These are phyloP conservation scores for Sideroxylon spinosum DNA, from an alignment of 179 eudicot genomes.

Conservation along the genomic window DNA sequence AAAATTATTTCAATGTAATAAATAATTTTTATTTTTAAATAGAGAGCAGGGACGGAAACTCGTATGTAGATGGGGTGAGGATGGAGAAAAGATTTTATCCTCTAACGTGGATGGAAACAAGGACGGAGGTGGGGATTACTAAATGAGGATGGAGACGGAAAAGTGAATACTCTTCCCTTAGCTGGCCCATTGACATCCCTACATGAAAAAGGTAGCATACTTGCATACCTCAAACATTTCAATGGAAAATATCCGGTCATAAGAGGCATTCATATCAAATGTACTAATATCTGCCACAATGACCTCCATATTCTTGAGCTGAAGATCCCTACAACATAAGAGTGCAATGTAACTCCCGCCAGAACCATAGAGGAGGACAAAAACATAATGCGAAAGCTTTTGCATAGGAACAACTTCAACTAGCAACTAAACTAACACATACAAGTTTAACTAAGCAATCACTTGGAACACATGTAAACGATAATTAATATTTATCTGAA, in stretches of 20 bases:
- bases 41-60: no score
- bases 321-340: constrained; percentile 44
- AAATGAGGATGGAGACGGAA: no score
- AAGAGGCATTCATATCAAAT: constrained; percentile 75
- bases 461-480: background rate
- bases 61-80: no score
- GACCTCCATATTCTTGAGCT: constrained; percentile 76
- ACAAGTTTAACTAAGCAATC: background rate
- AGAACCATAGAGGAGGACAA: background rate
- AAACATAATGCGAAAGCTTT: background rate
- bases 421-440: background rate
- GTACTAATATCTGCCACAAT: constrained; percentile 83
- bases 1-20: no score
- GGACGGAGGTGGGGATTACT: no score
- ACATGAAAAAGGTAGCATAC: background rate
- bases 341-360: background rate
- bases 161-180: no score
- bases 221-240: constrained; percentile 92
- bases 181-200: no score
- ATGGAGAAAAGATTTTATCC: no score
- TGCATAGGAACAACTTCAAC: background rate
- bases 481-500: background rate
- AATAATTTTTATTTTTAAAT: no score
- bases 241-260: constrained; percentile 80
- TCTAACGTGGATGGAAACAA: no score